Conservation (phyloP, 2,329 filamentous ascomycete species). For the Seiridium cupressi region DNA sequence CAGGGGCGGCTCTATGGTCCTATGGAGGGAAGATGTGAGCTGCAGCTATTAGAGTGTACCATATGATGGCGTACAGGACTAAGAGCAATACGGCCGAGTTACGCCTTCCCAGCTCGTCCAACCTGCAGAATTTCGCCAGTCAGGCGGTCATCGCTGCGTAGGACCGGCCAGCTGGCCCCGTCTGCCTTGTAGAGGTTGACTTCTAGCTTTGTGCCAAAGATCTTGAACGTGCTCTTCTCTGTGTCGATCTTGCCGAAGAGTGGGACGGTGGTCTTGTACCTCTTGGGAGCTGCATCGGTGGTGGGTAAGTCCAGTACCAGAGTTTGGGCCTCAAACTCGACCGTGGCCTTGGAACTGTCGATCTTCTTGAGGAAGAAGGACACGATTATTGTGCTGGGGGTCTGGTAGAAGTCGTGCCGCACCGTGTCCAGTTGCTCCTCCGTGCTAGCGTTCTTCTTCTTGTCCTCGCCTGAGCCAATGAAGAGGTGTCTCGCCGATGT, state of each 20-base stretch:
- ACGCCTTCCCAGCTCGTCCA: slow-evolving; percentile 69
- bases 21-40: neutral
- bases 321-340: slow-evolving; percentile 63
- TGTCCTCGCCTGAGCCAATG: slow-evolving; percentile 69
- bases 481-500: slow-evolving; percentile 83
- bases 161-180: slow-evolving; percentile 78
- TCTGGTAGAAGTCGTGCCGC: slow-evolving; percentile 93
- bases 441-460: slow-evolving; percentile 30
- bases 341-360: slow-evolving; percentile 72
- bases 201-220: slow-evolving; percentile 88
- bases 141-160: slow-evolving; percentile 71
- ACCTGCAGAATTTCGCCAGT: slow-evolving; percentile 84
- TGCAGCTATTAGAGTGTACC: neutral
- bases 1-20: neutral
- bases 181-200: slow-evolving; percentile 71
- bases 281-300: slow-evolving; percentile 72
- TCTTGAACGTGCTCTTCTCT: slow-evolving; percentile 72
- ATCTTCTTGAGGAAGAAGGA: slow-evolving; percentile 98
- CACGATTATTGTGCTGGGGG: slow-evolving; percentile 77
- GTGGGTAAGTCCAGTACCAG: slow-evolving; percentile 83
- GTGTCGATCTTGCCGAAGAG: slow-evolving; percentile 77
- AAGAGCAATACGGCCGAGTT: slow-evolving; percentile 1
- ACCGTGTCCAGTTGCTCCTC: slow-evolving; percentile 80
- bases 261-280: slow-evolving; percentile 71
- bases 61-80: neutral